Evolutionary conservation across 768 basidiomycete species (phyloP).

Genomic region (Lyophyllum atratum): DNA sequence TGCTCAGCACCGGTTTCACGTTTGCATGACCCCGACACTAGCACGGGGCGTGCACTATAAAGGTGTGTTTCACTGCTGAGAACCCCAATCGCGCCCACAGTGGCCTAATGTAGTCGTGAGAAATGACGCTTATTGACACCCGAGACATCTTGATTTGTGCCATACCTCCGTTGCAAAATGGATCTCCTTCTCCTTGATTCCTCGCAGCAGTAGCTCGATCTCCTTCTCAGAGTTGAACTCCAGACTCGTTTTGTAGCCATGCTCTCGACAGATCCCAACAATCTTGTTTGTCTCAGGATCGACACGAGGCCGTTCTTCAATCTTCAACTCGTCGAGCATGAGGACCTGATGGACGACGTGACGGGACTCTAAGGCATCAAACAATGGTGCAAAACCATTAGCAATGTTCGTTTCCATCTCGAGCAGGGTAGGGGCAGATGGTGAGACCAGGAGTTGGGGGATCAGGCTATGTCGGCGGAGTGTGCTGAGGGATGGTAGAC

Average conservation of each 20-base stretch:
- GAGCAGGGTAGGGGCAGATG: not conserved
- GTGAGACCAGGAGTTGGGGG: conserved; percentile 10
- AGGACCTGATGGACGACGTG: not conserved
- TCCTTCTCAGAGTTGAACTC: conserved; percentile 15
- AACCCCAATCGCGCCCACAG: no score
- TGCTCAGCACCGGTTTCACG: conserved; percentile 23
- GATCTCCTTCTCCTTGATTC: conserved; percentile 5
- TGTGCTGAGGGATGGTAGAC: conserved; percentile 18
- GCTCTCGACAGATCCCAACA: conserved; percentile 9
- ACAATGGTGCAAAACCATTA: not conserved
- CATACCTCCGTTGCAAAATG: conserved; percentile 19
- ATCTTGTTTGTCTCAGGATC: conserved; percentile 6
- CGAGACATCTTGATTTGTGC: no score
- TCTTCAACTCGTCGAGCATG: conserved; percentile 13
- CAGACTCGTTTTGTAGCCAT: not conserved
- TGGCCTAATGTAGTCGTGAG: no score
- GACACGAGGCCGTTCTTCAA: conserved; percentile 2
- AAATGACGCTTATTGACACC: no score
- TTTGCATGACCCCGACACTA: conserved; percentile 32
- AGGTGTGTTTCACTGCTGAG: conserved; percentile 21
- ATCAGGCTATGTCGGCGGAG: conserved; percentile 4
- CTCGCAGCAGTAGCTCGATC: conserved; percentile 6
- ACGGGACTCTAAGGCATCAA: no score
- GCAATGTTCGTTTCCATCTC: conserved; percentile 20
- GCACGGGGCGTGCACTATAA: conserved; percentile 24